These are phyloP conservation scores for Tolypocladium tropicale DNA, from an alignment of 2,329 filamentous ascomycete species.

Conservation along the genomic window DNA sequence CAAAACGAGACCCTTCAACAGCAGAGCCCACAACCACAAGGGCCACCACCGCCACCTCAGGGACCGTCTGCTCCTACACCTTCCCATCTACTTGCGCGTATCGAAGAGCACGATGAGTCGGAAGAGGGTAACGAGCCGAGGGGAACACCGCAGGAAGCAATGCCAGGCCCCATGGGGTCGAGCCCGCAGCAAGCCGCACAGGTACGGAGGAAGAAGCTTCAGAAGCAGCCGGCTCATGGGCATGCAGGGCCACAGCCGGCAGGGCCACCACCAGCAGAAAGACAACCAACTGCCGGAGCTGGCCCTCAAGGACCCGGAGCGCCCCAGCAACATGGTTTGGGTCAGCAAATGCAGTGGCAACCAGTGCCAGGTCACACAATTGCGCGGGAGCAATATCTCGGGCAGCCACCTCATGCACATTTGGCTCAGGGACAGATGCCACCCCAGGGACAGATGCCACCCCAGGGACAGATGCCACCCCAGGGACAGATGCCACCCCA, in stretches of 20 bases:
- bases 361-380: neutral
- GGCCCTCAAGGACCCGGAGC: neutral
- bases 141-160: neutral
- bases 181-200: neutral
- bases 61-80: neutral
- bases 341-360: neutral
- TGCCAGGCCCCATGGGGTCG: constrained; percentile 1
- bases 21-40: neutral
- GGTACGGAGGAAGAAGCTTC: neutral
- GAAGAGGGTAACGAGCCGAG: neutral
- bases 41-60: neutral
- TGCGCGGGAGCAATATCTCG: neutral
- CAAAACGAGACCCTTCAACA: neutral
- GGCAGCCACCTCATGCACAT: neutral
- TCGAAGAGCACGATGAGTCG: constrained; percentile 10
- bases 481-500: neutral
- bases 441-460: neutral
- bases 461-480: neutral
- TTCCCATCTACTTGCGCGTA: constrained; percentile 5
- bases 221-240: neutral
- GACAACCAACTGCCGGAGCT: too few species aligned
- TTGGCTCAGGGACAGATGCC: neutral
- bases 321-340: neutral
- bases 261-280: too few species aligned
- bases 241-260: neutral